Conservation (phyloP, 352 stramenopile species). For the Pelagophyceae sp. region DNA sequence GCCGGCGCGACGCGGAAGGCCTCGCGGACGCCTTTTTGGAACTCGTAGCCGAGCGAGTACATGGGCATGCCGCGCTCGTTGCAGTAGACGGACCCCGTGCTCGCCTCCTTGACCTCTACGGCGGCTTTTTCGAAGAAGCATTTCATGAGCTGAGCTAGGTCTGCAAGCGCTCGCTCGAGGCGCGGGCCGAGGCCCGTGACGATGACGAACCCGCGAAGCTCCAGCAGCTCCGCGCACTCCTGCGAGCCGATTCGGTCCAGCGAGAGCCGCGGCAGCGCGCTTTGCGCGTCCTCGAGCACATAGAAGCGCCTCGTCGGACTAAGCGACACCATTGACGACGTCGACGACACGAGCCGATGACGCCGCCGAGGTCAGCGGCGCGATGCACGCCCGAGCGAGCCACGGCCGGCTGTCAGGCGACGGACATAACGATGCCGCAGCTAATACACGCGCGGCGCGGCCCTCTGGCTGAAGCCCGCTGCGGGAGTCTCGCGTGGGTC, state of each 20-base stretch:
- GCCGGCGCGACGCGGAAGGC: neutral
- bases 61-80: conserved; percentile 6
- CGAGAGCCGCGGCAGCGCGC: neutral
- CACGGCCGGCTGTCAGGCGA: too few relatives aligned
- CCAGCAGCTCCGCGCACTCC: neutral
- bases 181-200: neutral
- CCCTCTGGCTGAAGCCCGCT: too few relatives aligned
- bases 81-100: neutral
- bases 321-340: too few relatives aligned
- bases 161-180: neutral
- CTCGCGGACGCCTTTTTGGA: neutral
- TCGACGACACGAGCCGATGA: too few relatives aligned
- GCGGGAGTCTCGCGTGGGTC: too few relatives aligned
- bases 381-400: too few relatives aligned
- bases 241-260: neutral
- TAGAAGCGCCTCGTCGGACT: neutral
- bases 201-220: neutral
- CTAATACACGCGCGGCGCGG: too few relatives aligned
- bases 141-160: neutral
- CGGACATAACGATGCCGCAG: too few relatives aligned
- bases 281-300: neutral
- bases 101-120: neutral
- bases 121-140: neutral
- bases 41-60: neutral
- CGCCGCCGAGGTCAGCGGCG: too few relatives aligned